phyloP scores from a whole-genome alignment of 805 yeast species.

The Cyberlindnera maritima region DNA sequence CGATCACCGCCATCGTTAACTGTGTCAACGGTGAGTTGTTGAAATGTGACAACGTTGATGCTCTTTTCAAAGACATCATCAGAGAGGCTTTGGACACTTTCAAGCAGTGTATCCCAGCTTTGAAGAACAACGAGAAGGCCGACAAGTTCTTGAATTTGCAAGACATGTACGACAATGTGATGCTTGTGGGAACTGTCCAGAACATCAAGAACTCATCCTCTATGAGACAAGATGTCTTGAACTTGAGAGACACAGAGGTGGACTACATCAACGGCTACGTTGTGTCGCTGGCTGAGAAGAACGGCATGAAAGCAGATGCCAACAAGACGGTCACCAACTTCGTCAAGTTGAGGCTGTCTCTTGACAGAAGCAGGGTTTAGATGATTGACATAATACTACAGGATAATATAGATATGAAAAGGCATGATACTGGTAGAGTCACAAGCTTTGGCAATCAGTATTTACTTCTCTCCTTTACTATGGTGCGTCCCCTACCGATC shows the following conservation, averaged over 20 bases:
- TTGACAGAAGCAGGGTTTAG: slow-evolving; percentile 17
- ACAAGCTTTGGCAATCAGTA: too few species aligned
- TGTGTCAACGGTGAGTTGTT: slow-evolving; percentile 78
- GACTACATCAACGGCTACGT: slow-evolving; percentile 84
- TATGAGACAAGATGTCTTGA: slow-evolving; percentile 53
- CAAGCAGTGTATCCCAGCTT: slow-evolving; percentile 29
- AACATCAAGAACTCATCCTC: slow-evolving; percentile 56
- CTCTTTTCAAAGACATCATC: slow-evolving; percentile 33
- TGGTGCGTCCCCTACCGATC: not conserved
- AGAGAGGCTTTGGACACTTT: slow-evolving; percentile 34
- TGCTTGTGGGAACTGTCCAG: slow-evolving; percentile 38
- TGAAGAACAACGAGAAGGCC: slow-evolving; percentile 25
- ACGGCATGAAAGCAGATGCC: slow-evolving; percentile 33
- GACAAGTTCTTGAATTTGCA: slow-evolving; percentile 27
- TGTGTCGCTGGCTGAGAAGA: slow-evolving; percentile 48
- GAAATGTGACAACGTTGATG: slow-evolving; percentile 39
- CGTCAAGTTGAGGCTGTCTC: slow-evolving; percentile 32
- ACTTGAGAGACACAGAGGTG: slow-evolving; percentile 65
- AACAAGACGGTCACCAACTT: slow-evolving; percentile 33
- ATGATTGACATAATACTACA: not conserved
- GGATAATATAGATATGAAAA: too few species aligned
- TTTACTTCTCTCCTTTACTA: too few species aligned
- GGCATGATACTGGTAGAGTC: too few species aligned
- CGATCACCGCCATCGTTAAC: slow-evolving; percentile 74
- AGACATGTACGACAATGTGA: slow-evolving; percentile 35